Conservation (phyloP, 192 early-diverging fungal species). For the Gonapodya prolifera region DNA sequence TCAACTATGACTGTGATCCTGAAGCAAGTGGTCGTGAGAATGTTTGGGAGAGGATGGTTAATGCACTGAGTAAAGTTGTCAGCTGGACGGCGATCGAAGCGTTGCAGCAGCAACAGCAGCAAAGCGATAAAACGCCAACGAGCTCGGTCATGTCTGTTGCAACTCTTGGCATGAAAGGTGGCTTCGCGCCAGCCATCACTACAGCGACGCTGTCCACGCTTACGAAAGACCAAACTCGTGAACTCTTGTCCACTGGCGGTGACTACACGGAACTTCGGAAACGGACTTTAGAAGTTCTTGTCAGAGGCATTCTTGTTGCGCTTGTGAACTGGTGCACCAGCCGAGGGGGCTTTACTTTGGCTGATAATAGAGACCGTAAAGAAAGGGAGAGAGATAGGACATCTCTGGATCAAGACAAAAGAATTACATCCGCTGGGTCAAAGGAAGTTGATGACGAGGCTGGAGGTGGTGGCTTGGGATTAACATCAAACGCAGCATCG, state of each 20-base stretch:
- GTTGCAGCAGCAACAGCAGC: conserved; percentile 1
- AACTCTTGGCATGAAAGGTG: conserved; percentile 4
- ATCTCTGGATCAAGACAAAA: conserved; percentile 8
- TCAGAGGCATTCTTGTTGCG: conserved; percentile 30
- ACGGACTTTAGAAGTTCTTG: conserved; percentile 35
- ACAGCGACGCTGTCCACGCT: conserved; percentile 31
- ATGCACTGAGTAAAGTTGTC: conserved; percentile 41
- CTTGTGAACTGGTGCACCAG: conserved; percentile 26
- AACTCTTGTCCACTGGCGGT: conserved; percentile 34
- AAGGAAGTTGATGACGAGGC: conserved; percentile 9
- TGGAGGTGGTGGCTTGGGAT: not conserved
- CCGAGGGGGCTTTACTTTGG: conserved; percentile 6
- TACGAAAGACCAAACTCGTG: conserved; percentile 39
- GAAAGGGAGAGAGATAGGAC: conserved; percentile 1
- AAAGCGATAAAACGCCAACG: not conserved
- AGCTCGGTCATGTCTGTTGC: not conserved
- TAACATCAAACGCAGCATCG: not conserved
- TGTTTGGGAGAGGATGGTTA: conserved; percentile 80
- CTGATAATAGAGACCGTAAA: not conserved
- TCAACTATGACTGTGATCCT: conserved; percentile 87
- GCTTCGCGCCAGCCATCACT: conserved; percentile 31
- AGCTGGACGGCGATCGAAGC: not conserved
- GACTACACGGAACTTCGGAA: conserved; percentile 36
- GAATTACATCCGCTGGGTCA: conserved; percentile 1
- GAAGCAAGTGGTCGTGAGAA: conserved; percentile 62